phyloP scores from a whole-genome alignment of 2,329 filamentous ascomycete species.

The Exophiala phaeomuriformis region DNA sequence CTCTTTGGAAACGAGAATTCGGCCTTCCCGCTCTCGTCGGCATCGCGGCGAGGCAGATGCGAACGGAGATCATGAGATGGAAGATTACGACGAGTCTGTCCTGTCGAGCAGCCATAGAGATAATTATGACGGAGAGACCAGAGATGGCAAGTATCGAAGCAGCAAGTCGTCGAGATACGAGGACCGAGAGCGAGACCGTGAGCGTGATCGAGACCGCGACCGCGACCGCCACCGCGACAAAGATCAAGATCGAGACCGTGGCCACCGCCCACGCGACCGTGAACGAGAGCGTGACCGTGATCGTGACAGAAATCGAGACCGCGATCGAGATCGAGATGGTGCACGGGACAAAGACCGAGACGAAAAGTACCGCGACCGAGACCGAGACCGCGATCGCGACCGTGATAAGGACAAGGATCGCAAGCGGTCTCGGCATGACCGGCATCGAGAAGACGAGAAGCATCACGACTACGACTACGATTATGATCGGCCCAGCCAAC shows the following conservation, averaged over 20 bases:
- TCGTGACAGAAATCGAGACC: slow-evolving; percentile 28
- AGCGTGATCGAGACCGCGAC: slow-evolving; percentile 4
- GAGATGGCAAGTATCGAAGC: slow-evolving; percentile 28
- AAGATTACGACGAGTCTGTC: slow-evolving; percentile 32
- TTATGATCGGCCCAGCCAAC: slow-evolving; percentile 7
- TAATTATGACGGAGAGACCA: slow-evolving; percentile 16
- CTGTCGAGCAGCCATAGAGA: slow-evolving; percentile 8
- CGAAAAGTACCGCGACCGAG: slow-evolving; percentile 25
- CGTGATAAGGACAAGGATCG: slow-evolving; percentile 25
- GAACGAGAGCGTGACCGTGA: slow-evolving; percentile 18
- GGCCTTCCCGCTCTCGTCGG: slow-evolving; percentile 45
- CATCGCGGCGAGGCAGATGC: slow-evolving; percentile 35
- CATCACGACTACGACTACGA: slow-evolving; percentile 21
- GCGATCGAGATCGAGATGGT: slow-evolving; percentile 19
- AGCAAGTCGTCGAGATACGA: slow-evolving; percentile 27
- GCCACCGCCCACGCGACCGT: slow-evolving; percentile 29
- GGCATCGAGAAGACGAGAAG: slow-evolving; percentile 31
- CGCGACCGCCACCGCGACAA: too few species aligned
- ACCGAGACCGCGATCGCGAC: slow-evolving; percentile 12
- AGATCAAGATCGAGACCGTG: slow-evolving; percentile 20
- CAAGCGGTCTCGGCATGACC: slow-evolving; percentile 30
- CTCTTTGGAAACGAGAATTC: slow-evolving; percentile 29
- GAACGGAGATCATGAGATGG: slow-evolving; percentile 27
- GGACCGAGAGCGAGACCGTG: slow-evolving; percentile 16
- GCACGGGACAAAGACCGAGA: slow-evolving; percentile 17